Evolutionary conservation across 768 basidiomycete species (phyloP).

Genomic region (Kondoa malvinella): DNA sequence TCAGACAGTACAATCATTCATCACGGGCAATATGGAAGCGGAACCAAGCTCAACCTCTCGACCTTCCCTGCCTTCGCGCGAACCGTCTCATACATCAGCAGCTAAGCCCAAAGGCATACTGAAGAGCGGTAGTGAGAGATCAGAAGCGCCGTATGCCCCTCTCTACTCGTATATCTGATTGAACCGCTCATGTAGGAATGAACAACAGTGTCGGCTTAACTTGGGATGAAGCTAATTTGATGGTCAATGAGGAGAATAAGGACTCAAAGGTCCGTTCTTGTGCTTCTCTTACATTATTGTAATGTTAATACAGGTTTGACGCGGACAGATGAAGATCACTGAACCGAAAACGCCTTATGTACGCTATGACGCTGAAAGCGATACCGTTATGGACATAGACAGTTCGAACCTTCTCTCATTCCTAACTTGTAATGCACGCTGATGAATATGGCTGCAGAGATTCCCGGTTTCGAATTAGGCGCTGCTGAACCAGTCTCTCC

Average conservation of each 20-base stretch:
- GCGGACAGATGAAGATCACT: conserved; percentile 24
- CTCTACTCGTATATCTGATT: neutral
- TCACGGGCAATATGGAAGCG: neutral
- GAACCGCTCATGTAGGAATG: neutral
- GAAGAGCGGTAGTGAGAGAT: conserved; percentile 18
- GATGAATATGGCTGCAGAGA: conserved; percentile 14
- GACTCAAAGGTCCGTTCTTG: neutral
- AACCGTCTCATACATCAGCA: neutral
- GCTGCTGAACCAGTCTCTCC: conserved; percentile 8
- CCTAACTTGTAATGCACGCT: neutral
- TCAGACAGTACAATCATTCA: too few relatives aligned
- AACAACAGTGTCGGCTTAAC: conserved; percentile 6
- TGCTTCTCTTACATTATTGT: neutral
- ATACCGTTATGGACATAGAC: conserved; percentile 28
- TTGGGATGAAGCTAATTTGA: conserved; percentile 26
- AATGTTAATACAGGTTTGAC: conserved; percentile 9
- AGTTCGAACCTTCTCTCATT: conserved; percentile 11
- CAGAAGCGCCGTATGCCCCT: neutral
- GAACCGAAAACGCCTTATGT: conserved; percentile 29
- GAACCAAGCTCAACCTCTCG: neutral
- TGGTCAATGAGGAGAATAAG: conserved; percentile 24
- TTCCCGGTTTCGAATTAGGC: conserved; percentile 27
- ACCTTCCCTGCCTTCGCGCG: too few relatives aligned
- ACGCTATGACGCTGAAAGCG: conserved; percentile 28
- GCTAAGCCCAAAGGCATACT: conserved; percentile 22